Evolutionary conservation across 176 grass and related monocot species (phyloP).

Genomic region (Guadua angustifolia): DNA sequence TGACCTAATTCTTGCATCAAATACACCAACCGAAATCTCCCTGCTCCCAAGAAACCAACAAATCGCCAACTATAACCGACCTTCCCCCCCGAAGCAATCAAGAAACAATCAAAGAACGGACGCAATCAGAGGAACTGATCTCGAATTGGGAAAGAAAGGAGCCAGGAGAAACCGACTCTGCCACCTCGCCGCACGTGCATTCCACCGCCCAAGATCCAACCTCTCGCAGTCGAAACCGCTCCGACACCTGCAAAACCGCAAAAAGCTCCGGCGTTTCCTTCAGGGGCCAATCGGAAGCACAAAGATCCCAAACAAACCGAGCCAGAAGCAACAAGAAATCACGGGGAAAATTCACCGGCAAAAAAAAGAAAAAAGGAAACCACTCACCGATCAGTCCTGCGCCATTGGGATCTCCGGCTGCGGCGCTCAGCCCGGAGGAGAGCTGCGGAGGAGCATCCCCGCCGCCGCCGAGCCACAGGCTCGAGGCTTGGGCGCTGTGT

Average conservation of each 20-base stretch:
- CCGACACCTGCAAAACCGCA: not conserved
- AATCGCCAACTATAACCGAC: not conserved
- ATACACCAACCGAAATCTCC: conserved; percentile 12
- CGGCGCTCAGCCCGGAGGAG: not conserved
- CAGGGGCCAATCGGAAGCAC: not conserved
- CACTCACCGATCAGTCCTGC: conserved; percentile 14
- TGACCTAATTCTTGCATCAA: conserved; percentile 13
- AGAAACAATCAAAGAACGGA: not conserved
- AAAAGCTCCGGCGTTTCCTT: conserved; percentile 17
- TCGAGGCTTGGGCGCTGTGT: not conserved
- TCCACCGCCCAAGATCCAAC: conserved; percentile 11
- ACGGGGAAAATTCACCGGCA: not conserved
- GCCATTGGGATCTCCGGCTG: conserved; percentile 22
- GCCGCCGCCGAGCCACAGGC: conserved; percentile 11
- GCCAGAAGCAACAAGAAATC: not conserved
- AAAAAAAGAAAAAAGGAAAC: not conserved
- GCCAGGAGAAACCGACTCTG: not conserved
- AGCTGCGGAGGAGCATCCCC: conserved; percentile 1
- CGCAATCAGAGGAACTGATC: not conserved
- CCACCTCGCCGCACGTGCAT: not conserved
- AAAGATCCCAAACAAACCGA: conserved; percentile 21
- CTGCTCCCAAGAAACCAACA: conserved; percentile 32
- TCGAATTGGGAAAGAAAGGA: not conserved
- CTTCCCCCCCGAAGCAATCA: conserved; percentile 10
- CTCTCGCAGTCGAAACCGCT: not conserved